A percentile compares a stretch with the other conserved stretches of the same genome.
These are phyloP conservation scores for Ogataea kodamae DNA, from an alignment of 805 yeast species.

Conservation along the genomic window DNA sequence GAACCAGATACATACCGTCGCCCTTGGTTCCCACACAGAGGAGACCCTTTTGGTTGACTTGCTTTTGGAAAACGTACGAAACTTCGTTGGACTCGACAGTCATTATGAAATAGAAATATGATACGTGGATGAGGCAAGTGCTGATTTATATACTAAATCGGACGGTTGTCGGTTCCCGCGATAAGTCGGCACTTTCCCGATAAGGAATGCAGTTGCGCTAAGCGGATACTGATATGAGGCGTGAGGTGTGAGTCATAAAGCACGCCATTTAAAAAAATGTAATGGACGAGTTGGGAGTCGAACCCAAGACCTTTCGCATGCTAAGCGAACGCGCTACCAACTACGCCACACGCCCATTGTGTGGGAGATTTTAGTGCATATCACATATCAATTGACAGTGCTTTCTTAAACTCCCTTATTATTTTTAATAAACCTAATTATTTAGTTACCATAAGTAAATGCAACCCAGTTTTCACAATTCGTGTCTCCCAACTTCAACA, in stretches of 20 bases:
- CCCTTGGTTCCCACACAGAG: conserved; percentile 43
- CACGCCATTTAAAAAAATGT: conserved; percentile 5
- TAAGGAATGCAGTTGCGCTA: conserved; percentile 4
- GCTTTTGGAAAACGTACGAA: conserved; percentile 43
- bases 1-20: conserved; percentile 39
- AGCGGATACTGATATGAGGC: no score
- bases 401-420: no score
- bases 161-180: conserved; percentile 11
- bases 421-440: no score
- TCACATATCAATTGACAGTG: no score
- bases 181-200: conserved; percentile 11
- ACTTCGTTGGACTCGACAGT: conserved; percentile 24
- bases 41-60: conserved; percentile 36
- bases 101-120: conserved; percentile 13
- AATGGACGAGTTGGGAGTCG: conserved; percentile 72
- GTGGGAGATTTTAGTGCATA: no score
- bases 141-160: conserved; percentile 1
- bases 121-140: background rate
- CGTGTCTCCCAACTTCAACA: no score
- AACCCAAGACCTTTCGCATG: conserved; percentile 79
- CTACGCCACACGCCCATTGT: conserved; percentile 78
- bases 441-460: no score
- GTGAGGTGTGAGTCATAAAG: background rate
- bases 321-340: conserved; percentile 79
- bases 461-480: no score